A percentile compares a stretch with the other conserved stretches of the same genome.
These are phyloP conservation scores for Gymnopus androsaceus DNA, from an alignment of 1,284 basidiomycete genomes.

Conservation along the genomic window DNA sequence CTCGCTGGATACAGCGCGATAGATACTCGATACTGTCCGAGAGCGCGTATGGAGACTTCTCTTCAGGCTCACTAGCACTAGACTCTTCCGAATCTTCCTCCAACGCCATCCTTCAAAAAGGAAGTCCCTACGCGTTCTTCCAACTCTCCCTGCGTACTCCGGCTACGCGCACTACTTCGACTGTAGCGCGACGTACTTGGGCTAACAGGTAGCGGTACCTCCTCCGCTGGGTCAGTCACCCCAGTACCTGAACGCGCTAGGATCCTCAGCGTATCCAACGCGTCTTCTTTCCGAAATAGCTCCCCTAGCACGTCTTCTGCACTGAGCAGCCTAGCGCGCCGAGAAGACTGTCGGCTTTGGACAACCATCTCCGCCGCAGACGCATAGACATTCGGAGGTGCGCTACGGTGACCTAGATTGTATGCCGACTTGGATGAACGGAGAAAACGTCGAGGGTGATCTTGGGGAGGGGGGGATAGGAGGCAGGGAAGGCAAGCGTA, in stretches of 20 bases:
- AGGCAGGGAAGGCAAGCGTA: not conserved
- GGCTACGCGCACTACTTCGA: not conserved
- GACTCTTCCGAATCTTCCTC: not conserved
- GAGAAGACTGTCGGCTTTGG: not conserved
- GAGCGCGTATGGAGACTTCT: not conserved
- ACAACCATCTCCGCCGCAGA: not conserved
- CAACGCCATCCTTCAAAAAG: constrained; percentile 4
- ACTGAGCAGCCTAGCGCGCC: not conserved
- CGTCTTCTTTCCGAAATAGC: constrained; percentile 7
- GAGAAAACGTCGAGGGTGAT: not conserved
- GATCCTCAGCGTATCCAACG: not conserved
- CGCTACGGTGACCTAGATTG: not conserved
- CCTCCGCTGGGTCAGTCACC: not conserved
- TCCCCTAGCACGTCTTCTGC: constrained; percentile 4
- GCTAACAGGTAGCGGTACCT: not conserved
- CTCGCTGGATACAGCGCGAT: no score
- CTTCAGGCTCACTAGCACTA: not conserved
- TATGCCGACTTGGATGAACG: not conserved
- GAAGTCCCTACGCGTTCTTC: not conserved
- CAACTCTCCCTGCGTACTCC: not conserved
- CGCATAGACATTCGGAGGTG: not conserved
- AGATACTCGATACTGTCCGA: no score
- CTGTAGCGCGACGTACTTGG: not conserved
- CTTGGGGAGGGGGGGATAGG: not conserved
- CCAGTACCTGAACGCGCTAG: not conserved